phyloP scores from a whole-genome alignment of 371 early-diverging fungal genomes.

The Mortierella sp. region DNA sequence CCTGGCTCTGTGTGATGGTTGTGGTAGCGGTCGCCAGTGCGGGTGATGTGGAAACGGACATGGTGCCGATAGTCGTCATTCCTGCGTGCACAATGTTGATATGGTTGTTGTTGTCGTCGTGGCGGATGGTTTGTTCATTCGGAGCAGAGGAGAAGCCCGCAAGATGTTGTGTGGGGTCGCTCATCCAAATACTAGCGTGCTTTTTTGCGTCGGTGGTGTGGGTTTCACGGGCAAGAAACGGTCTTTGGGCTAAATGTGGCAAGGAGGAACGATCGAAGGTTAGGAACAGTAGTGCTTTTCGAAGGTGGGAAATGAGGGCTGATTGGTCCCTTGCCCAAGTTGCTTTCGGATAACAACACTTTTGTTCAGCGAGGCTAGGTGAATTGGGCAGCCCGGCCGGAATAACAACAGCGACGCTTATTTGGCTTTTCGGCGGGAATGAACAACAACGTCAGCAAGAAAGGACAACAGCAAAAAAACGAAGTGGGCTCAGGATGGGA shows the following conservation, averaged over 20 bases:
- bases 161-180: conserved; percentile 16
- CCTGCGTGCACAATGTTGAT: conserved; percentile 12
- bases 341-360: not conserved
- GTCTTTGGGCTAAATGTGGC: conserved; percentile 13
- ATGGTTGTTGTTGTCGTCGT: conserved; percentile 12
- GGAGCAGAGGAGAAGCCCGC: conserved; percentile 25
- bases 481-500: conserved; percentile 4
- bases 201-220: not conserved
- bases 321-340: not conserved
- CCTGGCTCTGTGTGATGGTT: not conserved
- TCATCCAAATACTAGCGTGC: conserved; percentile 25
- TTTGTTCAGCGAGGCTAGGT: not conserved
- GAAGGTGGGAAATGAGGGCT: not conserved
- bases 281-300: not conserved
- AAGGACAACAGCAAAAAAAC: not conserved
- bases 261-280: conserved; percentile 12
- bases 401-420: not conserved
- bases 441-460: not conserved
- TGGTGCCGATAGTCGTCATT: conserved; percentile 12
- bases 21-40: not conserved
- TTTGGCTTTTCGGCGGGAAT: not conserved
- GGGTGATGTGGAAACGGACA: conserved; percentile 12
- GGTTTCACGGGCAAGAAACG: not conserved
- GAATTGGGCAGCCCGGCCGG: not conserved
- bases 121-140: conserved; percentile 21